phyloP scores from a whole-genome alignment of 306 rosid genomes.

The Elaeagnus macrophylla region DNA sequence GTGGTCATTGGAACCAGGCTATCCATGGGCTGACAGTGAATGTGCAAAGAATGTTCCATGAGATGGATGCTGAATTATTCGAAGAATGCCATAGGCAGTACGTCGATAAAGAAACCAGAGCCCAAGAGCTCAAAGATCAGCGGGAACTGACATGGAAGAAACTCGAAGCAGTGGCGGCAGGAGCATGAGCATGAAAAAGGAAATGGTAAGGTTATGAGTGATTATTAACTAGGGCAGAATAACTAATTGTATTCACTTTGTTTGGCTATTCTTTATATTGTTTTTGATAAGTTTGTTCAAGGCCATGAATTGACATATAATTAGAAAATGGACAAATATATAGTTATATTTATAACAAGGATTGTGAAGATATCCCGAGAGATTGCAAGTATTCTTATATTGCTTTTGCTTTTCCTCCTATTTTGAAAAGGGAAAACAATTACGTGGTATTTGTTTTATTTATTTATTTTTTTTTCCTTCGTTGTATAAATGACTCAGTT shows the following conservation, averaged over 20 bases:
- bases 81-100: slow-evolving; percentile 40
- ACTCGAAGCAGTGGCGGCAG: slow-evolving; percentile 57
- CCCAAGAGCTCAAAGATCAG: slow-evolving; percentile 32
- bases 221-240: background rate
- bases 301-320: no score
- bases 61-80: slow-evolving; percentile 48
- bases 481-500: no score
- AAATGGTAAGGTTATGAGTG: slow-evolving; percentile 5
- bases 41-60: slow-evolving; percentile 43
- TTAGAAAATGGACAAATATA: no score
- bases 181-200: slow-evolving; percentile 26
- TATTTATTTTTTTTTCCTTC: no score
- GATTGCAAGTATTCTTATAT: no score
- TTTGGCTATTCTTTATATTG: slow-evolving; percentile 13
- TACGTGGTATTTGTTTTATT: no score
- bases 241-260: slow-evolving; percentile 10
- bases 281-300: no score
- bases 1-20: slow-evolving; percentile 52
- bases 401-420: no score
- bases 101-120: slow-evolving; percentile 38
- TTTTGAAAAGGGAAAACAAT: no score
- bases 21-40: slow-evolving; percentile 45
- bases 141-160: slow-evolving; percentile 49
- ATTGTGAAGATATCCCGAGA: no score
- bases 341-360: no score